Percentiles rank a stretch among this genome's conserved stretches.
Conservation (phyloP, 805 yeast genomes). For the Torulaspora microellipsoides region DNA sequence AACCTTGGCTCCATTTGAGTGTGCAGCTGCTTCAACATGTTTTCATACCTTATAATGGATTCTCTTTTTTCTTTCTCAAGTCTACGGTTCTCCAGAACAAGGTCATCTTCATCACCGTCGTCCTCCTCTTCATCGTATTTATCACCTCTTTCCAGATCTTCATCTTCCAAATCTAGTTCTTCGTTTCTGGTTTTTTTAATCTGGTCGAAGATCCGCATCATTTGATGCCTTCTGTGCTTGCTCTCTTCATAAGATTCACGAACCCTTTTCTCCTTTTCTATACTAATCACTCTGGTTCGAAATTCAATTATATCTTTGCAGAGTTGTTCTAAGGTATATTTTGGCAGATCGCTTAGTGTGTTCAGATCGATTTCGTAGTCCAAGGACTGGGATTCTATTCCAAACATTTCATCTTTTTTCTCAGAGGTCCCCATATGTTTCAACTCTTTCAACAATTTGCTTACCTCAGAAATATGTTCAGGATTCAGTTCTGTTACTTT, state of each 20-base stretch:
- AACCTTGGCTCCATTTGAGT: conserved; percentile 20
- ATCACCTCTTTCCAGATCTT: conserved; percentile 11
- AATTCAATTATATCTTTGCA: conserved; percentile 50
- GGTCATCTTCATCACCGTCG: conserved; percentile 16
- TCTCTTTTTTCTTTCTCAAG: conserved; percentile 13
- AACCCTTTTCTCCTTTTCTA: conserved; percentile 48
- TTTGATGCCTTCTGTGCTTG: conserved; percentile 22
- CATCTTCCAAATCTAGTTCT: conserved; percentile 4
- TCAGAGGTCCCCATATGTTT: not conserved
- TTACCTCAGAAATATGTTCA: conserved; percentile 1
- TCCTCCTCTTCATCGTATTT: conserved; percentile 16
- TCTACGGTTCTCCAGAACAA: conserved; percentile 14
- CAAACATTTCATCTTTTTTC: conserved; percentile 2
- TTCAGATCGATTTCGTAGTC: conserved; percentile 28
- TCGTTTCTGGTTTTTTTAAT: conserved; percentile 20
- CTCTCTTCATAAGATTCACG: conserved; percentile 36
- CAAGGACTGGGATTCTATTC: conserved; percentile 3
- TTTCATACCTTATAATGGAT: conserved; percentile 15
- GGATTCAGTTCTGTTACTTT: conserved; percentile 1
- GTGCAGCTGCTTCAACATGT: conserved; percentile 15
- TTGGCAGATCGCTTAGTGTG: conserved; percentile 31
- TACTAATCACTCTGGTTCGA: conserved; percentile 48
- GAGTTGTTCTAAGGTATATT: conserved; percentile 26
- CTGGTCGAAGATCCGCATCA: conserved; percentile 28
- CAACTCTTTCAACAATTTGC: not conserved